Evolutionary conservation across 345 rosid species (phyloP).

Genomic region (Hevea brasiliensis): DNA sequence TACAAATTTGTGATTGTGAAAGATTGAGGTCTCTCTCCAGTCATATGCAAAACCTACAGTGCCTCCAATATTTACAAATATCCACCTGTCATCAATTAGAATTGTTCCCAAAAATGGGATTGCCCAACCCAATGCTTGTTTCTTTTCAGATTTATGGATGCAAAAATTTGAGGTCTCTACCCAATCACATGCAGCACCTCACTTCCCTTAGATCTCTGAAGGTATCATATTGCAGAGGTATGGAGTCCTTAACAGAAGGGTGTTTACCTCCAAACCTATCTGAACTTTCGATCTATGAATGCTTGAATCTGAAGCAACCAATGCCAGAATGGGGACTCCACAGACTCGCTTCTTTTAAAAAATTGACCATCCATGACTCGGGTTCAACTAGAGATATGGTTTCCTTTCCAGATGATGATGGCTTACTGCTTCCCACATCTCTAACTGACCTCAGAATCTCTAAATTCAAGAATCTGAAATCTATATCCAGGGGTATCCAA

Average conservation of each 20-base stretch:
- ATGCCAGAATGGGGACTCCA: slow-evolving; percentile 21
- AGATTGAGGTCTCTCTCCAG: too few species aligned
- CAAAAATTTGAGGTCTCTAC: background rate
- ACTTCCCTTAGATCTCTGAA: background rate
- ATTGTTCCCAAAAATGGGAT: too few species aligned
- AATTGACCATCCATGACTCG: background rate
- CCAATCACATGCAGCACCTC: background rate
- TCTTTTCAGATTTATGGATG: background rate
- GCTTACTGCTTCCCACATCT: slow-evolving; percentile 28
- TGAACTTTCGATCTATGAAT: slow-evolving; percentile 7
- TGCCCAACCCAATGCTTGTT: too few species aligned
- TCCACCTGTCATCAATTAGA: too few species aligned
- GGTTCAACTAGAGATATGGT: background rate
- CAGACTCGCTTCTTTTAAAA: background rate
- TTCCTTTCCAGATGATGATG: too few species aligned
- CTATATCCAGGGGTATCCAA: slow-evolving; percentile 15
- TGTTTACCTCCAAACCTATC: slow-evolving; percentile 29
- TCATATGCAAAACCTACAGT: too few species aligned
- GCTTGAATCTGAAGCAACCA: slow-evolving; percentile 9
- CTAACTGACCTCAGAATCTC: slow-evolving; percentile 11
- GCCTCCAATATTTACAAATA: too few species aligned
- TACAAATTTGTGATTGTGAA: too few species aligned
- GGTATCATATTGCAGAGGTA: background rate
- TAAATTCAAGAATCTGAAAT: slow-evolving; percentile 7
- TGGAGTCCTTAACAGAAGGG: slow-evolving; percentile 11